phyloP scores from a whole-genome alignment of 768 basidiomycete genomes.

The Tylopilus vinaceipallidus region DNA sequence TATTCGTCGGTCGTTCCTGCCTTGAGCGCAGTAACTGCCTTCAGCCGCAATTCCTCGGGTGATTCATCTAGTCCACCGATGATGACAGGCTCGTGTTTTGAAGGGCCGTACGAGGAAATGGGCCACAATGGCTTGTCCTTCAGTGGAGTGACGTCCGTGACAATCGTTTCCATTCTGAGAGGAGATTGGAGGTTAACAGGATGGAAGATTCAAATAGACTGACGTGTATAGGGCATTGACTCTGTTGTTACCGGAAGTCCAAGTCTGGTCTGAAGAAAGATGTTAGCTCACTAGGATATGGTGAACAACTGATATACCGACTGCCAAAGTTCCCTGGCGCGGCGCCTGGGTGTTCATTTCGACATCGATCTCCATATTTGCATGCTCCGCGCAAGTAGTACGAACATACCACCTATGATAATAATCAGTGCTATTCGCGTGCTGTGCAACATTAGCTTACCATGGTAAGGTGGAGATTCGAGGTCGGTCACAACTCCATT shows the following conservation, averaged over 20 bases:
- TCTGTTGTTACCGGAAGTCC: constrained; percentile 35
- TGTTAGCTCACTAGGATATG: constrained; percentile 13
- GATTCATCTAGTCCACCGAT: constrained; percentile 68
- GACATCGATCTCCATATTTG: constrained; percentile 62
- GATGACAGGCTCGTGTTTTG: constrained; percentile 69
- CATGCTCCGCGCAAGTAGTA: constrained; percentile 65
- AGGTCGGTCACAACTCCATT: background rate
- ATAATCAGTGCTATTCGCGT: background rate
- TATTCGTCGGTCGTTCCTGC: constrained; percentile 62
- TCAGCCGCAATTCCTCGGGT: constrained; percentile 74
- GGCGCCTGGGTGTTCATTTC: constrained; percentile 59
- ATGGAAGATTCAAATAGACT: constrained; percentile 5
- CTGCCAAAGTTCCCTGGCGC: constrained; percentile 48
- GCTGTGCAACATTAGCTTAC: background rate
- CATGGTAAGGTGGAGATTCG: constrained; percentile 9
- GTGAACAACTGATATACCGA: constrained; percentile 34
- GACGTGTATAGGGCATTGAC: constrained; percentile 39
- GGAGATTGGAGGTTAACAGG: background rate
- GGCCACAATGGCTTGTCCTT: constrained; percentile 79
- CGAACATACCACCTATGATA: constrained; percentile 51
- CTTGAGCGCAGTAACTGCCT: constrained; percentile 54
- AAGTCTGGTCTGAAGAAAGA: constrained; percentile 37
- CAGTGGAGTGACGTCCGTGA: constrained; percentile 55
- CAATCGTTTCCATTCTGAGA: constrained; percentile 58
- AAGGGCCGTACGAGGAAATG: constrained; percentile 73